These are phyloP conservation scores for Umbelopsis vinacea DNA, from an alignment of 192 early-diverging fungal species.

Conservation along the genomic window DNA sequence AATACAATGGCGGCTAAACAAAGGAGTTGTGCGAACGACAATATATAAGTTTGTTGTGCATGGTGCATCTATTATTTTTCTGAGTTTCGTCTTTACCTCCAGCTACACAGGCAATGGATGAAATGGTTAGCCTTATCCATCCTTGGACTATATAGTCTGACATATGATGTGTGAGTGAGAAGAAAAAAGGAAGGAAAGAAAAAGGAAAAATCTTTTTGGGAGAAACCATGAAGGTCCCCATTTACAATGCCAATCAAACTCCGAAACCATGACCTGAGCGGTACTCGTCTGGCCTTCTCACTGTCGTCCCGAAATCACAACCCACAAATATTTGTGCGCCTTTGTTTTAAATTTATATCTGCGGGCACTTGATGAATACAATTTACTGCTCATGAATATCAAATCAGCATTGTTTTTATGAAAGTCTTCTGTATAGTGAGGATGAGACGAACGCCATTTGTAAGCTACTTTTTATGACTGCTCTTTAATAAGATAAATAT, in stretches of 20 bases:
- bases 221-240: constrained; percentile 11
- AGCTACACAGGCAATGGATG: constrained; percentile 36
- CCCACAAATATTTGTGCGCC: not conserved
- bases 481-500: too few species aligned
- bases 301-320: not conserved
- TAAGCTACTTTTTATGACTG: too few species aligned
- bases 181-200: not conserved
- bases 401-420: too few species aligned
- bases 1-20: constrained; percentile 37
- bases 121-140: constrained; percentile 32
- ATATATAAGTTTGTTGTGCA: not conserved
- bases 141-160: constrained; percentile 25
- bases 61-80: not conserved
- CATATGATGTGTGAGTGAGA: not conserved
- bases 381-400: too few species aligned
- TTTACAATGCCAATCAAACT: not conserved
- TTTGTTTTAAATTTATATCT: too few species aligned
- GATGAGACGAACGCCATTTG: too few species aligned
- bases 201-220: constrained; percentile 8
- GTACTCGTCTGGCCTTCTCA: not conserved
- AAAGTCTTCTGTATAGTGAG: too few species aligned
- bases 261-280: constrained; percentile 3
- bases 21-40: not conserved
- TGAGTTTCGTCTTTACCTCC: constrained; percentile 24
- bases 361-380: too few species aligned